Evolutionary conservation across 352 stramenopile species (phyloP).

Genomic region (Pythium aquatile): DNA sequence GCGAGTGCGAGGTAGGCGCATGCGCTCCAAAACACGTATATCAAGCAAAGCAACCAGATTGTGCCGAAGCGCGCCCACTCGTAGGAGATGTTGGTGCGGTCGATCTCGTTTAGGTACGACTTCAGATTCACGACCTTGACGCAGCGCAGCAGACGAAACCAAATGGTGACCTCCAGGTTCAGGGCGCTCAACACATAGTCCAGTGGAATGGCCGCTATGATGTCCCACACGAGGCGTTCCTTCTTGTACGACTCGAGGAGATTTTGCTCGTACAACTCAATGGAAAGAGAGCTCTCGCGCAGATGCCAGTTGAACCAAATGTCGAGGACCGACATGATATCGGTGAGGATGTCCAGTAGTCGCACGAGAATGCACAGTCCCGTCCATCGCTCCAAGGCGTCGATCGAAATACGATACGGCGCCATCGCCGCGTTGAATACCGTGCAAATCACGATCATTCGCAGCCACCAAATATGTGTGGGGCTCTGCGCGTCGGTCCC

Average conservation of each 20-base stretch:
- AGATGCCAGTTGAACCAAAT: conserved; percentile 60
- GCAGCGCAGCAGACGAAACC: conserved; percentile 45
- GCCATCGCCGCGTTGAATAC: conserved; percentile 43
- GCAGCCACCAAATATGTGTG: conserved; percentile 45
- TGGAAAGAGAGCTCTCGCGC: conserved; percentile 37
- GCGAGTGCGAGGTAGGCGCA: conserved; percentile 27
- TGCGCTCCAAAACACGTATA: conserved; percentile 29
- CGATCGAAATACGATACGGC: conserved; percentile 54
- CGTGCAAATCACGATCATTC: conserved; percentile 33
- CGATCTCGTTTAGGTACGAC: conserved; percentile 39
- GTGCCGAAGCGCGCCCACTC: conserved; percentile 24
- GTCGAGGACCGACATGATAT: conserved; percentile 41
- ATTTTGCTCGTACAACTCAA: conserved; percentile 57
- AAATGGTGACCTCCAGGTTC: conserved; percentile 25
- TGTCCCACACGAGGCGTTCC: conserved; percentile 43
- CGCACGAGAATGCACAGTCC: conserved; percentile 30
- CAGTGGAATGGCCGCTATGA: conserved; percentile 42
- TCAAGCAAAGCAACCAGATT: conserved; percentile 27
- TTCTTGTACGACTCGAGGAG: conserved; percentile 40
- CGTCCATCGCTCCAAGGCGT: conserved; percentile 37
- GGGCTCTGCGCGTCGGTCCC: conserved; percentile 41
- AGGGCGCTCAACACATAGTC: conserved; percentile 33
- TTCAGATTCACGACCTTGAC: conserved; percentile 55
- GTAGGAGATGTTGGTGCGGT: conserved; percentile 25
- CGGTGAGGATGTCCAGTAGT: conserved; percentile 36